These are phyloP conservation scores for Scheffersomyces amazonensis DNA, from an alignment of 805 yeast species.

Conservation along the genomic window DNA sequence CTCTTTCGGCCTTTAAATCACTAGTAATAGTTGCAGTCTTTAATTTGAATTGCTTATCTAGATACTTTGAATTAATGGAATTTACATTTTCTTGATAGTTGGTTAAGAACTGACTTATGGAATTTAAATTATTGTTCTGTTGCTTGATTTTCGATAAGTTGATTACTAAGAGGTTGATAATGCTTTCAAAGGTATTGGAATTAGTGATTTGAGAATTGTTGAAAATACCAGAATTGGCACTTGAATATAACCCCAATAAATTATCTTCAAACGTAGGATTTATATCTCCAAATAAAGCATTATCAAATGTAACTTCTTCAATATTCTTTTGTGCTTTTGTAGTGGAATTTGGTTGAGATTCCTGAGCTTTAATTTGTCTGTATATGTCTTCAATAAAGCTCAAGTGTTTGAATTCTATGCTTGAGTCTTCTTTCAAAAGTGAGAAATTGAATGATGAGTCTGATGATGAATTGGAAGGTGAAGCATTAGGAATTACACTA, in stretches of 20 bases:
- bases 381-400: slow-evolving; percentile 33
- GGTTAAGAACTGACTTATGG: slow-evolving; percentile 53
- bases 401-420: slow-evolving; percentile 24
- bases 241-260: slow-evolving; percentile 45
- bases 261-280: slow-evolving; percentile 48
- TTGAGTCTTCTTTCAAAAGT: slow-evolving; percentile 2
- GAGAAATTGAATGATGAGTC: slow-evolving; percentile 1
- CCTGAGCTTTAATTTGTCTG: slow-evolving; percentile 16
- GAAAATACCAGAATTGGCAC: slow-evolving; percentile 52
- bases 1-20: slow-evolving; percentile 15
- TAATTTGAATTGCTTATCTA: slow-evolving; percentile 16
- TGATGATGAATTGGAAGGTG: slow-evolving; percentile 3
- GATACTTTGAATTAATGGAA: slow-evolving; percentile 21
- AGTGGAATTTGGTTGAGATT: slow-evolving; percentile 3
- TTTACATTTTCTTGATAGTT: slow-evolving; percentile 39
- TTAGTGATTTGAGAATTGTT: slow-evolving; percentile 60
- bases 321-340: slow-evolving; percentile 1
- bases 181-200: slow-evolving; percentile 51
- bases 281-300: slow-evolving; percentile 62
- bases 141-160: slow-evolving; percentile 57
- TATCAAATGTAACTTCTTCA: slow-evolving; percentile 40
- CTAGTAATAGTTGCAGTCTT: slow-evolving; percentile 9
- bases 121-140: slow-evolving; percentile 53
- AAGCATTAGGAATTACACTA: slow-evolving; percentile 46
- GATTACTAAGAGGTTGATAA: slow-evolving; percentile 52